A percentile compares a stretch with the other conserved stretches of the same genome.
These are phyloP conservation scores for Suhomyces sp. DNA, from an alignment of 805 yeast species.

Conservation along the genomic window DNA sequence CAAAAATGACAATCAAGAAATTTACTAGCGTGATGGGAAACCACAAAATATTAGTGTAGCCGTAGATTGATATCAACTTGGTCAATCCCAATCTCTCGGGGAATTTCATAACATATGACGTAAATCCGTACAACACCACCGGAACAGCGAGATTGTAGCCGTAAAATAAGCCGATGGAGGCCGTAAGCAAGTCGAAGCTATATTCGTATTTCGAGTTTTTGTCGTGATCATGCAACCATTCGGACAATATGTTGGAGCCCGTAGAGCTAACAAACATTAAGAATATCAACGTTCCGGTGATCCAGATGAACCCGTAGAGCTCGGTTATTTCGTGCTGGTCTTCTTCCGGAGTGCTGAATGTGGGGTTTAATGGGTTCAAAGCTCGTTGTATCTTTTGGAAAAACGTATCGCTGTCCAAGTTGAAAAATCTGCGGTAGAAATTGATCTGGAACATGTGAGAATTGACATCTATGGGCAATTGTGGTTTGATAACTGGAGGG, in stretches of 20 bases:
- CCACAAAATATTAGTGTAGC: slow-evolving; percentile 84
- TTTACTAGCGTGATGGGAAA: slow-evolving; percentile 70
- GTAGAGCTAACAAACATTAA: slow-evolving; percentile 74
- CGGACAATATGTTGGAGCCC: slow-evolving; percentile 60
- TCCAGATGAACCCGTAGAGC: slow-evolving; percentile 88
- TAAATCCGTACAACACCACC: slow-evolving; percentile 44
- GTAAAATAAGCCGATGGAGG: slow-evolving; percentile 67
- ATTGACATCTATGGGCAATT: slow-evolving; percentile 13
- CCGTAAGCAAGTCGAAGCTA: slow-evolving; percentile 58
- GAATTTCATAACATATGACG: slow-evolving; percentile 55
- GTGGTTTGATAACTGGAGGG: slow-evolving; percentile 27
- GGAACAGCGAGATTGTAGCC: slow-evolving; percentile 77
- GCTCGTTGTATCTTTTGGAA: slow-evolving; percentile 51
- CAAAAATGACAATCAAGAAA: slow-evolving; percentile 54
- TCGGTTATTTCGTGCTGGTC: slow-evolving; percentile 49
- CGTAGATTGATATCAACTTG: slow-evolving; percentile 70
- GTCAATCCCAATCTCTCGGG: slow-evolving; percentile 48
- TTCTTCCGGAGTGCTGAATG: slow-evolving; percentile 19
- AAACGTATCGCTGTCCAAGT: slow-evolving; percentile 65
- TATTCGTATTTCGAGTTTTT: slow-evolving; percentile 47
- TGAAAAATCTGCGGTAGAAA: slow-evolving; percentile 65
- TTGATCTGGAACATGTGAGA: slow-evolving; percentile 52
- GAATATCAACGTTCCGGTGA: slow-evolving; percentile 76
- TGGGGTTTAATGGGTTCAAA: slow-evolving; percentile 49
- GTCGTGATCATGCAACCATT: slow-evolving; percentile 39